Evolutionary conservation across 176 grass and related monocot species (phyloP).

Genomic region (Cenchrus fungigraminus): DNA sequence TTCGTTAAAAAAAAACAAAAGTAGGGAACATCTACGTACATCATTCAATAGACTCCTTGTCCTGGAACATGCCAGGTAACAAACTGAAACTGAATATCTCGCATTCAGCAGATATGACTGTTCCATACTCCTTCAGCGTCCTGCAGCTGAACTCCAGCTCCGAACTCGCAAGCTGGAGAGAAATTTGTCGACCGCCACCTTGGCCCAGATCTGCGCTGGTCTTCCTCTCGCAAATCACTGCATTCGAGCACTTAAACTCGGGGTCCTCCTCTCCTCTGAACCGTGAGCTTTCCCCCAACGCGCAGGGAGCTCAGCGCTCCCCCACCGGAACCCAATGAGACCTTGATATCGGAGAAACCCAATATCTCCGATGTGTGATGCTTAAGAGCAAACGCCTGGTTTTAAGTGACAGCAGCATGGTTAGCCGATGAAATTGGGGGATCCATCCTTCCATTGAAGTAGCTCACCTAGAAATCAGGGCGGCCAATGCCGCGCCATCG

Average conservation of each 20-base stretch:
- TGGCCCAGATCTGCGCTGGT: constrained; percentile 71
- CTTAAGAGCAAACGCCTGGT: constrained; percentile 77
- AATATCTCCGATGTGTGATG: constrained; percentile 96
- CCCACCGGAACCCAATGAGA: constrained; percentile 82
- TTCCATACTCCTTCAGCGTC: constrained; percentile 82
- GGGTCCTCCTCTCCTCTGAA: constrained; percentile 85
- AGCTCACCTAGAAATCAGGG: constrained; percentile 70
- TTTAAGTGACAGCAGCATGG: neutral
- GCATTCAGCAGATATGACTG: constrained; percentile 88
- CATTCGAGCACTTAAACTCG: constrained; percentile 72
- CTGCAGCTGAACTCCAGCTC: constrained; percentile 88
- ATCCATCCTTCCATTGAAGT: too few species aligned
- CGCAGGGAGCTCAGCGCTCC: constrained; percentile 91
- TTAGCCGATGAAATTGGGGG: constrained; percentile 19
- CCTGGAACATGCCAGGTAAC: neutral
- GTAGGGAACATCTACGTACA: too few species aligned
- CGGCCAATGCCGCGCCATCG: constrained; percentile 83
- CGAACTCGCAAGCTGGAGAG: constrained; percentile 84
- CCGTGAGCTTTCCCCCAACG: constrained; percentile 61
- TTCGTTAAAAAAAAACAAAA: too few species aligned
- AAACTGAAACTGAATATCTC: constrained; percentile 36
- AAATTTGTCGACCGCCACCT: constrained; percentile 78
- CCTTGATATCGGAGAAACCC: constrained; percentile 70
- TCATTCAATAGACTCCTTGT: too few species aligned
- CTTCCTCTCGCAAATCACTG: constrained; percentile 69